Base-by-base conservation (phyloP, 108 stramenopile genomes). In the Nitzschia palea region DNA sequence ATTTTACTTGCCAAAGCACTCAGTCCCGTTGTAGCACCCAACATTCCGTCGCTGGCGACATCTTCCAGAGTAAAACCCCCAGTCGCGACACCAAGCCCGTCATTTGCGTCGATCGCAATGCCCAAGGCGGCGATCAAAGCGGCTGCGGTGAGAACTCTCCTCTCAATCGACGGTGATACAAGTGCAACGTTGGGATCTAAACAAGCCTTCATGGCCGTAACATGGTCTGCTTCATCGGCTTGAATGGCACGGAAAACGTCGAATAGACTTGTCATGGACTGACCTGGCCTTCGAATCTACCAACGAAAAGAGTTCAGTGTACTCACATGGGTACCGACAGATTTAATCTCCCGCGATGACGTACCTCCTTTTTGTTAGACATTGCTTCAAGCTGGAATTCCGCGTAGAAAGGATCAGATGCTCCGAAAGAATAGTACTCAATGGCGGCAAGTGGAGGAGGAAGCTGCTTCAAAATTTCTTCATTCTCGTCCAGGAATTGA, bases 401-500 rank as follows among this genome's bases (percentile, higher is more conserved):
- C 12, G 37, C 37, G 37, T 40, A 40, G 37, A 40, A 40, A 6
- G 37, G 37, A 40, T 40, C 37, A 6, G 37, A 40, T 40, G 37
- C 57, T 22, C 80, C 83, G 3, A 77, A 76, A 8, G 81, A 74
- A 61, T 90, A 90, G 52, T 90, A 90, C 15, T 83, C 81, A 15
- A 76, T 50, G 5, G 91, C 88, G 2, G 77, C 73, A 37, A 75
- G 28, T 26, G 82, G 70, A 0, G 91, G 81, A 10, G 91, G 88
- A n/a, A 93, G 58, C 4, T 44, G 9, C 53, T 78, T 80, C 48
- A 95, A 70, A 18, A 36, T 29, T 0, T 76, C 80, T 63, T 79
- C 74, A 68, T 95, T 86, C 53, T 87, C 86, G 26, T 89, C 79
- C 8, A 89, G 30, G 56, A 91, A 95, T 63, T 71, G 62, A 1